Evolutionary conservation across 345 rosid species (phyloP), one percentile per base, ranked within the genome.

Genomic region (Euphorbia pulcherrima): DNA sequence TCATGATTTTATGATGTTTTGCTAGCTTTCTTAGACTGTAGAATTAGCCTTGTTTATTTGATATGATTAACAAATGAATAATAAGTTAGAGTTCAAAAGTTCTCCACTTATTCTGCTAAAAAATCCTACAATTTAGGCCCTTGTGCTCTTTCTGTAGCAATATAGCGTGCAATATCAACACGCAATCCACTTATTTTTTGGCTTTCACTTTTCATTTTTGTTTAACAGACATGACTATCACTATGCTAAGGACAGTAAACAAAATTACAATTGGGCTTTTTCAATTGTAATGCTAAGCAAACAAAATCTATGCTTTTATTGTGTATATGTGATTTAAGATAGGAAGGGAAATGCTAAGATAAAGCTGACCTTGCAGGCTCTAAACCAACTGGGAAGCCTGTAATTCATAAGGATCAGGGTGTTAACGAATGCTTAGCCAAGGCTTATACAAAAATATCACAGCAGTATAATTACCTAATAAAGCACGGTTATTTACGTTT

Each of bases 361-460:
- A 67, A 47, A 27, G 40, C 72, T 53, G 56, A 76, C 79, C 79
- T 71, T 62, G 35, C 11, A 40, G 75, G 72, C 64, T 48, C 62
- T 7, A 66, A 20, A 61, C 55, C 62, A 46, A 50, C 8, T 28
- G 55, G 63, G 62, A 23, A 76, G 26, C 79, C 79, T 76, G 70
- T 20, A 37, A 39, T 39, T 35, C 27, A 30, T 29, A 57, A 48
- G 24, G 30, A 56, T 2, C 18, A 33, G 35, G 58, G 17, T 24
- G 24, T 62, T 0, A 63, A 53, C 20, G 14, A 27, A 58, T 13
- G 28, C 20, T 17, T 20, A 46, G 21, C 26, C 8, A 46, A 67
- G 65, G 6, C 4, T 13, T n/a, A 40, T 14, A n/a, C 20, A 24
- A 47, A 28, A 62, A 47, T 20, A 29, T 47, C 28, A 50, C 14